phyloP scores from a whole-genome alignment of 805 yeast genomes.

The Cyberlindnera xishuangbannaensis region DNA sequence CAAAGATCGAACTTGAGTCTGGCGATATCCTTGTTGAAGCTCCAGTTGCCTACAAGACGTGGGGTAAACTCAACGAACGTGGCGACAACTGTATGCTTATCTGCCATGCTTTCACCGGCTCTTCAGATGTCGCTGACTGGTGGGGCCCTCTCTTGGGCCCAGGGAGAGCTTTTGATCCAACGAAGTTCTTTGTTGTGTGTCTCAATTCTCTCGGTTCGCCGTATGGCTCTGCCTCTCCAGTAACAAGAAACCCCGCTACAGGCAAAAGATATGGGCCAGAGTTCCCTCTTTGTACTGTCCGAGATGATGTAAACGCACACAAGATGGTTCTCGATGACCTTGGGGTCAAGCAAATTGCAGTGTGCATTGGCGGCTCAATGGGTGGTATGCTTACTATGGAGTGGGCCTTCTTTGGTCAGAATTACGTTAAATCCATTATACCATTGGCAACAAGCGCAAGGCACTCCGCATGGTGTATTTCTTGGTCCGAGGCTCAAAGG shows the following conservation, averaged over 20 bases:
- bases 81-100: conserved; percentile 81
- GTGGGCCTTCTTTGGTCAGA: conserved; percentile 62
- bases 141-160: conserved; percentile 95
- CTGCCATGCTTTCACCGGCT: conserved; percentile 94
- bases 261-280: conserved; percentile 85
- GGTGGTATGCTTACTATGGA: conserved; percentile 97
- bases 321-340: conserved; percentile 69
- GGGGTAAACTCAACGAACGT: conserved; percentile 77
- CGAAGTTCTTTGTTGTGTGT: conserved; percentile 80
- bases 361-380: conserved; percentile 96
- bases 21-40: conserved; percentile 68
- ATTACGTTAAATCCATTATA: conserved; percentile 67
- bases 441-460: conserved; percentile 92
- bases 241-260: conserved; percentile 72
- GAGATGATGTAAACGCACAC: conserved; percentile 86
- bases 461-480: conserved; percentile 97
- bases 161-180: conserved; percentile 84
- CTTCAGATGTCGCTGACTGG: conserved; percentile 95
- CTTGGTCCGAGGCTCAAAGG: conserved; percentile 98
- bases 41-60: conserved; percentile 92
- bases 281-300: conserved; percentile 88
- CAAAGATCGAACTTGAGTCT: conserved; percentile 70
- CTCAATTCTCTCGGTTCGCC: conserved; percentile 94
- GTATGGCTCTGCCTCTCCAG: conserved; percentile 92
- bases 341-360: conserved; percentile 74